Percentiles rank a stretch among this genome's conserved stretches.
phyloP scores from a whole-genome alignment of 257 asterid genomes.

The Salvia hispanica region DNA sequence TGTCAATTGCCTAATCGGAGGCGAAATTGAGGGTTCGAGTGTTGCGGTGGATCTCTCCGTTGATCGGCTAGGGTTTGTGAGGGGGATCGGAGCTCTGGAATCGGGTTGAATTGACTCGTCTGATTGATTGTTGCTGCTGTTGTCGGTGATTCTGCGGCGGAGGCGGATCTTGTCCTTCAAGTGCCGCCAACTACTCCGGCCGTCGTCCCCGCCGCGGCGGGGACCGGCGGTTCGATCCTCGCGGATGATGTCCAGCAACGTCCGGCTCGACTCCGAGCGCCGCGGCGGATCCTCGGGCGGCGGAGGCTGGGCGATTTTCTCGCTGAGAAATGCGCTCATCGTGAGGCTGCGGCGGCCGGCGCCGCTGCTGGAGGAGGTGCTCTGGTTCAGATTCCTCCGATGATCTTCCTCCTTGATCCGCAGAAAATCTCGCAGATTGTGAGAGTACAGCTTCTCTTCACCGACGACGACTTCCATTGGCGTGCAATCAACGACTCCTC shows the following conservation, averaged over 20 bases:
- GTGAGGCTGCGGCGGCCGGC: conserved; percentile 38
- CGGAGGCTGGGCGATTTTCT: conserved; percentile 25
- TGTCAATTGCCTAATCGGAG: conserved; percentile 24
- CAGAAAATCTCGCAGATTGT: conserved; percentile 45
- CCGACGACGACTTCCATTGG: conserved; percentile 34
- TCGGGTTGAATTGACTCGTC: conserved; percentile 35
- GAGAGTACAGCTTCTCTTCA: conserved; percentile 37
- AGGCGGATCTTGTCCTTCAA: conserved; percentile 65
- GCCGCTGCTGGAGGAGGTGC: conserved; percentile 30
- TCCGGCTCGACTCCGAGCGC: conserved; percentile 49
- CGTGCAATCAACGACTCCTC: conserved; percentile 19
- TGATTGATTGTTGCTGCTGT: conserved; percentile 27
- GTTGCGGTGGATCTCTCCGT: conserved; percentile 33
- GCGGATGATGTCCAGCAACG: conserved; percentile 65
- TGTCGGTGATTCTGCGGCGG: conserved; percentile 58
- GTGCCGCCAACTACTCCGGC: conserved; percentile 53
- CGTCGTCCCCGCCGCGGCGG: conserved; percentile 36
- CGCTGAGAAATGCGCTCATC: conserved; percentile 41
- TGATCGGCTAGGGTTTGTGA: conserved; percentile 34
- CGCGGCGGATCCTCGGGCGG: conserved; percentile 34
- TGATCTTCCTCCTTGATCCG: conserved; percentile 46
- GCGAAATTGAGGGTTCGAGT: conserved; percentile 31
- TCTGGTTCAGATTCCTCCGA: conserved; percentile 27
- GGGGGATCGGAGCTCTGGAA: conserved; percentile 20
- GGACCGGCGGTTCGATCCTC: conserved; percentile 51